phyloP scores from a whole-genome alignment of 2,329 filamentous ascomycete genomes.

The Rutstroemia sp. region DNA sequence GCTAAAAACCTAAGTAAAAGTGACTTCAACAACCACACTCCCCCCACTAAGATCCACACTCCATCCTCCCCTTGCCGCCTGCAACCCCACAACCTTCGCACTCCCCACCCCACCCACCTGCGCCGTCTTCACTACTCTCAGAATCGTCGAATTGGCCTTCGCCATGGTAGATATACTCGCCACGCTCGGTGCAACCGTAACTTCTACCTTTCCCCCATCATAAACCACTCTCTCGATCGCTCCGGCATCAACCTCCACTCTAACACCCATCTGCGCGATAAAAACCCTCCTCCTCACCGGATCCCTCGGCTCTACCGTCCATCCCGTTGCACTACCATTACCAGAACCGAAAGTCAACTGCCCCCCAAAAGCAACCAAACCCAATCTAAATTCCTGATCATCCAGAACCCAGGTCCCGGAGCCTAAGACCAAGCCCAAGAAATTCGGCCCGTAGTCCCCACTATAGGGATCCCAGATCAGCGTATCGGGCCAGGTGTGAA shows the following conservation, averaged over 20 bases:
- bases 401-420: slow-evolving; percentile 43
- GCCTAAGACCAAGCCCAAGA: slow-evolving; percentile 44
- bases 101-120: slow-evolving; percentile 3
- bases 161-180: background rate
- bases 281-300: slow-evolving; percentile 42
- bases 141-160: slow-evolving; percentile 1
- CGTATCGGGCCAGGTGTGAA: slow-evolving; percentile 50
- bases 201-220: background rate
- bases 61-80: slow-evolving; percentile 3
- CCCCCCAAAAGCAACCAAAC: slow-evolving; percentile 44
- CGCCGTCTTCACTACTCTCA: slow-evolving; percentile 13
- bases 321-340: background rate
- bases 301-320: slow-evolving; percentile 36
- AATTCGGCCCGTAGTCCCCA: slow-evolving; percentile 50
- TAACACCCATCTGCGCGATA: slow-evolving; percentile 38
- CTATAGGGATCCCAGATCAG: slow-evolving; percentile 49
- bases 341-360: slow-evolving; percentile 27
- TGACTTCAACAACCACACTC: slow-evolving; percentile 23
- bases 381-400: slow-evolving; percentile 33
- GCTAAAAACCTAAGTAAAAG: background rate
- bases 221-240: slow-evolving; percentile 35
- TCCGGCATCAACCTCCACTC: slow-evolving; percentile 37
- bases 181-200: slow-evolving; percentile 10
- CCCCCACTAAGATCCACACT: slow-evolving; percentile 1
- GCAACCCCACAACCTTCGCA: background rate